Conservation (phyloP, 225 moss, liverwort and hornwort genomes). For the Pseudisothecium myosuroides region DNA sequence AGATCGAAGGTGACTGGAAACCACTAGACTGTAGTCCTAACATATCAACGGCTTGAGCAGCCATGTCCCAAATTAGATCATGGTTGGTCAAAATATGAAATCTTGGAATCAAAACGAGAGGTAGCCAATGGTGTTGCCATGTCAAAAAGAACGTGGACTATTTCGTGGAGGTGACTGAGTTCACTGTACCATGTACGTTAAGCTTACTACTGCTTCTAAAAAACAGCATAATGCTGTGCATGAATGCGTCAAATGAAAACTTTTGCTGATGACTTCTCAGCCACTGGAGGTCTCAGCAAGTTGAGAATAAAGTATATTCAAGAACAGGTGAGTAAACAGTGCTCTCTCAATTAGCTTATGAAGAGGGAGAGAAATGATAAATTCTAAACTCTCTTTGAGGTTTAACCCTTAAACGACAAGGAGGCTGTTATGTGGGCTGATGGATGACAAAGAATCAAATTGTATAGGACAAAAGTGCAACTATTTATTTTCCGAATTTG, state of each 20-base stretch:
- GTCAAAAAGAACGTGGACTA: not conserved
- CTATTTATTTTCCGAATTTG: too few relatives aligned
- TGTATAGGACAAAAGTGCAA: too few relatives aligned
- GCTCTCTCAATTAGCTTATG: not conserved
- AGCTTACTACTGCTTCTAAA: not conserved
- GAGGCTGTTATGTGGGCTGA: too few relatives aligned
- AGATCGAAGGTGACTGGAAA: not conserved
- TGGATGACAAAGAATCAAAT: too few relatives aligned
- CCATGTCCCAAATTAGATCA: too few relatives aligned
- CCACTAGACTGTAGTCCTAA: not conserved
- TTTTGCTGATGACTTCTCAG: not conserved
- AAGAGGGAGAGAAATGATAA: not conserved
- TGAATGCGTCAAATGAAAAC: not conserved
- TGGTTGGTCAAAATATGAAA: not conserved
- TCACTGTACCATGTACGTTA: not conserved
- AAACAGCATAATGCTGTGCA: too few relatives aligned
- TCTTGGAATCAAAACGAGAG: not conserved
- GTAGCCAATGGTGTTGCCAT: not conserved
- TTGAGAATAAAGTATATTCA: not conserved
- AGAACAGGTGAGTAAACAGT: not conserved
- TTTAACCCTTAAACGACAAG: too few relatives aligned
- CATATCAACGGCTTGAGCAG: not conserved
- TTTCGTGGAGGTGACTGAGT: not conserved
- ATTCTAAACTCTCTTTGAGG: not conserved
- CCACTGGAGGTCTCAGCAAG: not conserved